phyloP scores from a whole-genome alignment of 2,329 filamentous ascomycete species.

The Aspergillus chevalieri region DNA sequence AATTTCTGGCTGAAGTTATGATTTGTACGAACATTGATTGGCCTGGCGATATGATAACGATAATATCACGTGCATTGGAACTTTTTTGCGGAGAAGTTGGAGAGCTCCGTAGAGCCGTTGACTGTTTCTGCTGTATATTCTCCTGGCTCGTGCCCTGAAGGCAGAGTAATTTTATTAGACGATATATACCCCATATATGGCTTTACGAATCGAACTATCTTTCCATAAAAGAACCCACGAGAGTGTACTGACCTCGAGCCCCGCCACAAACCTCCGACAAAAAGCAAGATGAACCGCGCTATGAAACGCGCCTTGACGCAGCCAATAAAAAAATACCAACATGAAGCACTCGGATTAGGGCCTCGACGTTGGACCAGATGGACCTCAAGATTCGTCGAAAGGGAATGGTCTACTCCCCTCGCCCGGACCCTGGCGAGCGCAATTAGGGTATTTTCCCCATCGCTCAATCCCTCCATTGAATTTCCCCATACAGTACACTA shows the following conservation, averaged over 20 bases:
- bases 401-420: constrained; percentile 86
- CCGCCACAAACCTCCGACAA: background rate
- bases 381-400: constrained; percentile 33
- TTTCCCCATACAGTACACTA: background rate
- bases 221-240: background rate
- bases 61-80: constrained; percentile 21
- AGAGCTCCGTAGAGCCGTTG: constrained; percentile 4
- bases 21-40: background rate
- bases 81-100: constrained; percentile 22
- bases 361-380: constrained; percentile 17
- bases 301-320: constrained; percentile 24
- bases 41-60: constrained; percentile 9
- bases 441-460: constrained; percentile 60
- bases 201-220: background rate
- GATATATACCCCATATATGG: background rate
- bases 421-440: constrained; percentile 81
- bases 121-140: background rate
- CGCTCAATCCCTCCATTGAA: background rate
- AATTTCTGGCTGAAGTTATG: background rate
- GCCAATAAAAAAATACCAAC: constrained; percentile 16
- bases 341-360: constrained; percentile 8
- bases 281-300: constrained; percentile 20
- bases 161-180: background rate
- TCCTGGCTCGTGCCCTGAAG: background rate
- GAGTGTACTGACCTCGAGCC: background rate